Evolutionary conservation across 345 rosid genomes (phyloP).

Genomic region (Melastoma malabathricum): DNA sequence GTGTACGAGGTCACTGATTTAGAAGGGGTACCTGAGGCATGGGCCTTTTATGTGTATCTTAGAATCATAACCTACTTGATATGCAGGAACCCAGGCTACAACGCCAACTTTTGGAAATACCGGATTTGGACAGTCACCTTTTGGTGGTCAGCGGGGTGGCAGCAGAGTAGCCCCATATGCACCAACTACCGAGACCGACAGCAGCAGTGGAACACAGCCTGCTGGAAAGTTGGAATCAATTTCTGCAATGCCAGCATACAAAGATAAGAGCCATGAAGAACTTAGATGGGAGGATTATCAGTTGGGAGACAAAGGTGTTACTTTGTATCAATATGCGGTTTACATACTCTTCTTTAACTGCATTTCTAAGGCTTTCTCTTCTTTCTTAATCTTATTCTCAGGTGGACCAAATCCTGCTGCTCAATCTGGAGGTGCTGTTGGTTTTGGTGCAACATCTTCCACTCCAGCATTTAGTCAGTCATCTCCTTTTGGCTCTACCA

Average conservation of each 20-base stretch:
- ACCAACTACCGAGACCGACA: constrained; percentile 52
- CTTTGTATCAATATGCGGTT: background rate
- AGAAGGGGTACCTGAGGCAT: too few relatives aligned
- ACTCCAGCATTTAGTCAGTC: constrained; percentile 34
- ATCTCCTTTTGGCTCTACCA: constrained; percentile 36
- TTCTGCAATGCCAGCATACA: constrained; percentile 70
- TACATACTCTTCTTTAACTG: constrained; percentile 1
- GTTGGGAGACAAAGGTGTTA: constrained; percentile 84
- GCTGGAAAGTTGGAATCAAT: constrained; percentile 74
- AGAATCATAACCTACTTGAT: constrained; percentile 6
- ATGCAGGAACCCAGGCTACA: constrained; percentile 52
- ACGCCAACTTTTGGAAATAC: constrained; percentile 55
- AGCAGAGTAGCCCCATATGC: constrained; percentile 61
- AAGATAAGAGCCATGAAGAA: constrained; percentile 77
- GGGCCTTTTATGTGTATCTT: background rate
- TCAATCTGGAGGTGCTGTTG: constrained; percentile 47
- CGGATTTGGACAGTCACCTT: constrained; percentile 55
- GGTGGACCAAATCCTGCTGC: constrained; percentile 63
- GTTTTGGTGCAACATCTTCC: constrained; percentile 34
- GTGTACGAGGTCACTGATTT: too few relatives aligned
- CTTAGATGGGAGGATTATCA: constrained; percentile 96
- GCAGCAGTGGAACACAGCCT: constrained; percentile 32
- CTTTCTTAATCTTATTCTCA: constrained; percentile 16
- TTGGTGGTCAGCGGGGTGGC: constrained; percentile 72
- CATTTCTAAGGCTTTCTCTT: constrained; percentile 1